Evolutionary conservation across 116 monocot genomes (phyloP).

Genomic region (Zostera marina): DNA sequence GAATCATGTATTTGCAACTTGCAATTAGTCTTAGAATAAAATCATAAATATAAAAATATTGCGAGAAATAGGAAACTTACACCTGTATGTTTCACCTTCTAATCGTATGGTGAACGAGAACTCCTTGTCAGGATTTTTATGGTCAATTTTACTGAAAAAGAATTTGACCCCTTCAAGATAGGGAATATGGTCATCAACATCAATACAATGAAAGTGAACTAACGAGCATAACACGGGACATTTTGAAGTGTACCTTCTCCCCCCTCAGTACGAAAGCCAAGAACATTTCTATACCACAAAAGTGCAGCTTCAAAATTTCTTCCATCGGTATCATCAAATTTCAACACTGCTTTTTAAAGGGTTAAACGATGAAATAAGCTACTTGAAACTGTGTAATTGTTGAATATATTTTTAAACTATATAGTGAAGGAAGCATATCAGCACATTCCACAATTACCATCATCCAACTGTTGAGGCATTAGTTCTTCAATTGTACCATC

Average conservation of each 20-base stretch:
- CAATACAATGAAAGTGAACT: background rate
- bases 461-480: constrained; percentile 27
- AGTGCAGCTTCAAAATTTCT: constrained; percentile 37
- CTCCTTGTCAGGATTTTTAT: constrained; percentile 33
- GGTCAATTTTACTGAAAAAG: constrained; percentile 56
- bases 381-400: too few relatives aligned
- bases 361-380: constrained; percentile 1
- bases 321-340: constrained; percentile 23
- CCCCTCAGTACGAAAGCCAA: constrained; percentile 64
- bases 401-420: background rate
- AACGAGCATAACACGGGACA: background rate
- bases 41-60: background rate
- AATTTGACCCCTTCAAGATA: constrained; percentile 59
- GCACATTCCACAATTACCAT: constrained; percentile 14
- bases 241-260: constrained; percentile 50
- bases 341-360: constrained; percentile 30
- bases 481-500: constrained; percentile 33
- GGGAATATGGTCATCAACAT: constrained; percentile 2
- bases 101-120: constrained; percentile 68
- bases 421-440: background rate
- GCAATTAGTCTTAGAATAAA: background rate
- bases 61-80: constrained; percentile 34
- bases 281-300: constrained; percentile 58
- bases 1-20: too few relatives aligned
- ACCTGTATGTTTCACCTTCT: constrained; percentile 39